Conservation (phyloP, 192 early-diverging fungal species). For the Dimargaris verticillata region DNA sequence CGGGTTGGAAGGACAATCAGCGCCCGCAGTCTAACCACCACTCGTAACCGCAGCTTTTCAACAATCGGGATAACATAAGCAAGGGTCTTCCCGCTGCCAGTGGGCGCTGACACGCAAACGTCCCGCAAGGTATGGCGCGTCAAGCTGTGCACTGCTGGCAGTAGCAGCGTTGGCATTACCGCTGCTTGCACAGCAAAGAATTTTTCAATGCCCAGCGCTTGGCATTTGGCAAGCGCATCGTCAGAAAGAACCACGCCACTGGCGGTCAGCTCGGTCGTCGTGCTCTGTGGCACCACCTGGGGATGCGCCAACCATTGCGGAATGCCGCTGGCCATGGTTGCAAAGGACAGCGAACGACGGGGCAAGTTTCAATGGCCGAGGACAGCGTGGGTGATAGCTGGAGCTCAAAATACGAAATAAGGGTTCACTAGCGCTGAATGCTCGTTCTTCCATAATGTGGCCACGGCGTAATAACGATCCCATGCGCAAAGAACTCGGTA, state of each 20-base stretch:
- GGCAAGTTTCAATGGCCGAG: constrained; percentile 1
- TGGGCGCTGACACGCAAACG: constrained; percentile 85
- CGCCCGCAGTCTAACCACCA: constrained; percentile 68
- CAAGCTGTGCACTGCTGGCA: constrained; percentile 35
- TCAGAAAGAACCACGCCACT: constrained; percentile 41
- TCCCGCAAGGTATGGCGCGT: constrained; percentile 65
- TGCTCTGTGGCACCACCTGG: constrained; percentile 42
- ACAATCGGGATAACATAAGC: constrained; percentile 91
- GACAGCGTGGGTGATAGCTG: constrained; percentile 1
- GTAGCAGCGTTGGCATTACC: constrained; percentile 65
- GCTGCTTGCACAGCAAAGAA: constrained; percentile 84
- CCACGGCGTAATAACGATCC: no score
- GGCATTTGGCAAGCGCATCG: constrained; percentile 39
- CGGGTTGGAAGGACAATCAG: constrained; percentile 85
- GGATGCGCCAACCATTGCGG: constrained; percentile 82
- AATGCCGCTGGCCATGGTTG: constrained; percentile 44
- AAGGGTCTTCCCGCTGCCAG: constrained; percentile 91
- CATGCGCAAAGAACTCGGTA: no score
- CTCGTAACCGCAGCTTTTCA: constrained; percentile 53
- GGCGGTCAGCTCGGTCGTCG: constrained; percentile 30
- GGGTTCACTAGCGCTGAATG: no score
- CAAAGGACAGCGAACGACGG: constrained; percentile 12
- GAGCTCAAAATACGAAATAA: no score
- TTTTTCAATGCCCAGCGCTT: constrained; percentile 36
- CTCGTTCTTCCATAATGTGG: no score